Base-by-base conservation (phyloP, 768 basidiomycete genomes). In the Lactarius pseudohatsudake region DNA sequence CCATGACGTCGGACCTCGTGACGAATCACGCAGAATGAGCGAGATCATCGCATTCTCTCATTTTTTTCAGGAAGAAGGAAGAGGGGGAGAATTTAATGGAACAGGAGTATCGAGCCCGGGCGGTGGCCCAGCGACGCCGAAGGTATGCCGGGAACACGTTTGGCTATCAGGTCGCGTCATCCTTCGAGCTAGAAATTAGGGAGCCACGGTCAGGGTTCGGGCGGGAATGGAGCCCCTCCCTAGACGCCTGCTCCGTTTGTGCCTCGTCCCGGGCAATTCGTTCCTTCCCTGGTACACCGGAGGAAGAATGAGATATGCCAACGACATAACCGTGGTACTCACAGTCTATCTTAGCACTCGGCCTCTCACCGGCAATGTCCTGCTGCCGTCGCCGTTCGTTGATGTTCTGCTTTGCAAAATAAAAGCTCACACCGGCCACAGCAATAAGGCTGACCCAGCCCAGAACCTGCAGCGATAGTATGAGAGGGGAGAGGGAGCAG, bases 371-470 rank as follows among this genome's bases (percentile, higher is more conserved):
- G 13, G 66, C 55, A 30, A 68, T 69, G 28, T 74, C 74, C 65
- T 79, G 78, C 41, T 70, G 65, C 63, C 70, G 71, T 38, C 79
- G 67, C 34, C 79, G 72, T n/a, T 75, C 75, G 70, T 78, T 74
- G 70, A 80, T 77, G 58, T 69, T 71, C 64, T 76, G 73, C 61
- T 76, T 77, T 13, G 79, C 78, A 61, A 66, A 79, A 69, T 76
- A 76, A 69, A 77, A 79, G 57, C 78, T 78, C 50, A 75, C 76
- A 4, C 76, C 77, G 0, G 78, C 79, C 10, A 75, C 78, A 38
- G 72, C 70, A 26, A 81, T 72, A 22, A 81, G 72, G 43, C 72
- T 72, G n/a, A 71, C 74, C 75, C 77, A 77, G 28, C 77, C 77
- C 15, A 77, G 55, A 30, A 71, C 67, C 77, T 78, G 66, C n/a